phyloP scores from a whole-genome alignment of 257 asterid species.

The Fraxinus quadrangulata region DNA sequence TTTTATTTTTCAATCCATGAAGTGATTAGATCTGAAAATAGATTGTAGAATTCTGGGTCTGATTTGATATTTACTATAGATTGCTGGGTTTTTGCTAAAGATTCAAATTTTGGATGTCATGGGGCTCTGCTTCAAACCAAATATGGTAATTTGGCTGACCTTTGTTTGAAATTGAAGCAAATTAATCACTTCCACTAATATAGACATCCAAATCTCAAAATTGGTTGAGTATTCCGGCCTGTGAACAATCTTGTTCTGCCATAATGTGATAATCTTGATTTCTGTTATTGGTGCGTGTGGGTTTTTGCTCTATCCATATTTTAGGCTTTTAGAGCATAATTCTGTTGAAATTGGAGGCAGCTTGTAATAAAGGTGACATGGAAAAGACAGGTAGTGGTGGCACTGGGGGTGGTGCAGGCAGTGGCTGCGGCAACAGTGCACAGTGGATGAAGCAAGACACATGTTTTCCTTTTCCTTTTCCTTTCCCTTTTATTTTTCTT shows the following conservation, averaged over 20 bases:
- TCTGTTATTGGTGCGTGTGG: conserved; percentile 72
- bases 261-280: conserved; percentile 62
- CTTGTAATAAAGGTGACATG: neutral
- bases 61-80: conserved; percentile 28
- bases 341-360: conserved; percentile 37
- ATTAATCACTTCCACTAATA: conserved; percentile 49
- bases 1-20: conserved; percentile 18
- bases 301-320: conserved; percentile 63
- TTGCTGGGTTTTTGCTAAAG: conserved; percentile 35
- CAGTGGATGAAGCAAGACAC: too few species aligned
- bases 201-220: conserved; percentile 32
- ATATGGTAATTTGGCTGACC: conserved; percentile 53
- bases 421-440: too few species aligned
- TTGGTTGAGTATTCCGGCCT: conserved; percentile 55
- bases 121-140: conserved; percentile 47
- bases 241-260: conserved; percentile 70
- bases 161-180: conserved; percentile 57
- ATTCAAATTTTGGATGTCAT: conserved; percentile 28
- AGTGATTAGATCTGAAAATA: conserved; percentile 35
- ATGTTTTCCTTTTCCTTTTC: too few species aligned
- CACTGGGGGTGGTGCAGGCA: too few species aligned
- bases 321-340: conserved; percentile 38
- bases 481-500: too few species aligned
- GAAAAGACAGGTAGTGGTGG: too few species aligned
- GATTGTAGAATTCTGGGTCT: conserved; percentile 21